Base-by-base conservation (phyloP, 2,329 filamentous ascomycete genomes). In the Camillea tinctor region DNA sequence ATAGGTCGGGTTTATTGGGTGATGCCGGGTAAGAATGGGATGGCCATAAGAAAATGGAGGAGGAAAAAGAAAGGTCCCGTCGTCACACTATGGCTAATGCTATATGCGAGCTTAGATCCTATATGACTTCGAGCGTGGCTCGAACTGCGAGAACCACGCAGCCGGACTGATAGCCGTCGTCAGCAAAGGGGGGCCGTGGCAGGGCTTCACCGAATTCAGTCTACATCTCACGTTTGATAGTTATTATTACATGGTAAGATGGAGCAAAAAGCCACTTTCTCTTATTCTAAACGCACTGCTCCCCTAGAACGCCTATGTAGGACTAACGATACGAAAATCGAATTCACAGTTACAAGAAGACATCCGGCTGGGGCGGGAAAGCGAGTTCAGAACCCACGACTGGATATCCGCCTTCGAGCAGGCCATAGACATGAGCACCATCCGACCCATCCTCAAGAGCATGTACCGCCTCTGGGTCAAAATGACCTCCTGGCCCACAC, bases 111-210 rank as follows among this genome's bases (percentile, higher is more conserved):
- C 23, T 17, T 52, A 72, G 67, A 60, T 71, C 48, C 60, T 67
- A 1, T 72, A 69, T 40, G 69, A 71, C 40, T 71, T 70, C 54
- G 56, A 56, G 22, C 63, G 68, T 21, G 69, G 69, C 23, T 65
- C 67, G 4, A 70, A 72, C 48, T 65, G 68, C 54, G 69, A 71
- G 51, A 68, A 63, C 19, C 70, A 72, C 49, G 68, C 69, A 19
- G 67, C 68, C 7, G 70, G 70, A 1, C 55, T 72, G 15, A 69
- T 65, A 8, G 69, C 69, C 15, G 68, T 72, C 9, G 67, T 70
- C 8, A 67, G 64, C 24, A 63, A 60, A 53, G 61, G 63, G 17
- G 69, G 69, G 3, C 66, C 62, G 2, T 58, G 58, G 52, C 68
- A 66, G 54, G 62, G 50, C 1, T 71, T 70, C 50, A 59, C 64